phyloP scores from a whole-genome alignment of 768 basidiomycete genomes.

The Tephrocybe sp. region DNA sequence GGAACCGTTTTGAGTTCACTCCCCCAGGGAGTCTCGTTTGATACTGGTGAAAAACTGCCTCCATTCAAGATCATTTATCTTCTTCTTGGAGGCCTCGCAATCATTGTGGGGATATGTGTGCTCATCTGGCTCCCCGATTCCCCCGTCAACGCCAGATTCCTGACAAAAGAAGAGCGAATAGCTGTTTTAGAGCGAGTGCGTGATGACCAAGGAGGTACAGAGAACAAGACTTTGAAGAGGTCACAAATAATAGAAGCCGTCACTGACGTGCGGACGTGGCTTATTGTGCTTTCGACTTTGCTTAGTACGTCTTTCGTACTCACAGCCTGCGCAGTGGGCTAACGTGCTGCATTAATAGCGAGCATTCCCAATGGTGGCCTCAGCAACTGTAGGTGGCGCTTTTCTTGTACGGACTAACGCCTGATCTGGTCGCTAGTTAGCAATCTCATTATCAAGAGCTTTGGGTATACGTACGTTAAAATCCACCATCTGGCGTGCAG shows the following conservation, averaged over 20 bases:
- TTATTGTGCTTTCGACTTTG: slow-evolving; percentile 58
- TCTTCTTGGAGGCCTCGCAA: slow-evolving; percentile 59
- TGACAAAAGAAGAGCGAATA: slow-evolving; percentile 59
- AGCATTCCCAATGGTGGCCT: slow-evolving; percentile 67
- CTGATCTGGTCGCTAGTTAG: slow-evolving; percentile 38
- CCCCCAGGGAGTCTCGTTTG: slow-evolving; percentile 55
- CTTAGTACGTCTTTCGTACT: slow-evolving; percentile 41
- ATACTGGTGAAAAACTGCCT: slow-evolving; percentile 43
- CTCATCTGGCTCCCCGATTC: slow-evolving; percentile 66
- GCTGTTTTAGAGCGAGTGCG: slow-evolving; percentile 66
- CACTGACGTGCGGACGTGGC: slow-evolving; percentile 58
- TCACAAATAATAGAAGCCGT: slow-evolving; percentile 59
- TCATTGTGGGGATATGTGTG: slow-evolving; percentile 54
- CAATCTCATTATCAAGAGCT: slow-evolving; percentile 61
- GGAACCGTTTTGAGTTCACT: neutral
- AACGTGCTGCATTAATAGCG: slow-evolving; percentile 35
- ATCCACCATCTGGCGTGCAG: neutral
- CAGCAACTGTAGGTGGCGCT: slow-evolving; percentile 53
- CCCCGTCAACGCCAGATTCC: slow-evolving; percentile 56
- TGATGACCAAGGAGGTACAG: slow-evolving; percentile 64
- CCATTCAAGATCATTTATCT: slow-evolving; percentile 66
- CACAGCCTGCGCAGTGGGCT: neutral
- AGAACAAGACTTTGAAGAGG: slow-evolving; percentile 59
- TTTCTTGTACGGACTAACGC: neutral
- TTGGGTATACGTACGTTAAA: slow-evolving; percentile 57